These are phyloP conservation scores for Colletotrichum euphorbiae DNA, from an alignment of 2,329 filamentous ascomycete species.

Conservation along the genomic window DNA sequence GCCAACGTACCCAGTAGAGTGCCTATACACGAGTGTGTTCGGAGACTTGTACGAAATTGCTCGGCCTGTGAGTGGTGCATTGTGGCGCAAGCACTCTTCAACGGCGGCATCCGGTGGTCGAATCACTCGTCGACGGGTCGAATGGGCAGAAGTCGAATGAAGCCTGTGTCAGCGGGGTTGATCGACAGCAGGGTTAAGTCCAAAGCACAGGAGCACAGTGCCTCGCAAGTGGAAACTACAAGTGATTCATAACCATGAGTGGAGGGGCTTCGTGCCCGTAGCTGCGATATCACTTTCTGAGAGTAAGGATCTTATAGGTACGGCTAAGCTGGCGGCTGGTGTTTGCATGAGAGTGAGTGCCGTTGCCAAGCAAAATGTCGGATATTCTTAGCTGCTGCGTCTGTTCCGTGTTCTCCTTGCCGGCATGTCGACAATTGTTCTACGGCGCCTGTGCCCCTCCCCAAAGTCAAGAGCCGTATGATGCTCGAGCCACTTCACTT, in stretches of 20 bases:
- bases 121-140: too few species aligned
- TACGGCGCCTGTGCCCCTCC: too few species aligned
- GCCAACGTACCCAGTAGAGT: too few species aligned
- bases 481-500: too few species aligned
- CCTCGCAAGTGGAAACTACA: slow-evolving; percentile 13
- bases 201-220: not conserved
- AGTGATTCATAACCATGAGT: slow-evolving; percentile 12
- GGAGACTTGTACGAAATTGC: too few species aligned
- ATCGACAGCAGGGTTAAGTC: slow-evolving; percentile 9
- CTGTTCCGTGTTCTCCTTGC: not conserved
- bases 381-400: not conserved
- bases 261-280: not conserved
- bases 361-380: not conserved
- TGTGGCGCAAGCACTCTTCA: too few species aligned
- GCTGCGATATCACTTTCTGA: slow-evolving; percentile 18
- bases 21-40: too few species aligned
- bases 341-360: not conserved
- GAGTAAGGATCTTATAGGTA: not conserved
- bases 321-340: not conserved
- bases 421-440: too few species aligned
- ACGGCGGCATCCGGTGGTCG: not conserved
- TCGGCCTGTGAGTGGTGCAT: too few species aligned
- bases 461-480: too few species aligned
- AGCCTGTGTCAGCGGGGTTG: slow-evolving; percentile 2
- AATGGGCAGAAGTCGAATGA: not conserved